Evolutionary conservation across 768 basidiomycete species (phyloP).

Genomic region (Boletus insuetus): DNA sequence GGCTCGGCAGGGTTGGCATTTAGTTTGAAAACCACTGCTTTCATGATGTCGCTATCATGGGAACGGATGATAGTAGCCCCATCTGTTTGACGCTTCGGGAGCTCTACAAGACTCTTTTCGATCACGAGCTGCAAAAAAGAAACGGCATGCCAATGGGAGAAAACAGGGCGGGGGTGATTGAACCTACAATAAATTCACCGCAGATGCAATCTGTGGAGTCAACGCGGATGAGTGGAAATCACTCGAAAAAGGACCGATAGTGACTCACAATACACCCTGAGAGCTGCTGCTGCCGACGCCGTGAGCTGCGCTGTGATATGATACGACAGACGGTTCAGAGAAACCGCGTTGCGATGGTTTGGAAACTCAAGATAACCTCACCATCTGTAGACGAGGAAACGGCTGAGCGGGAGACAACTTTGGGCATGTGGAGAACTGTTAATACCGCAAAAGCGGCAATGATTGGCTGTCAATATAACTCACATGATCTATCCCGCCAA

Average conservation of each 20-base stretch:
- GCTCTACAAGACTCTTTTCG: conserved; percentile 65
- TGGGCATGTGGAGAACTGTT: conserved; percentile 63
- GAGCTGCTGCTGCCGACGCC: conserved; percentile 70
- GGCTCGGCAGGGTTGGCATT: conserved; percentile 71
- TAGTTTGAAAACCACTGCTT: conserved; percentile 80
- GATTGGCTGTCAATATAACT: conserved; percentile 8
- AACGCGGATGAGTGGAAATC: conserved; percentile 10
- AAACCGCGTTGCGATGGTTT: not conserved
- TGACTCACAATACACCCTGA: conserved; percentile 77
- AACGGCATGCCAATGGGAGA: not conserved
- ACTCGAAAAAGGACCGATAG: conserved; percentile 2
- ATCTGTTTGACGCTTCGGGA: conserved; percentile 76
- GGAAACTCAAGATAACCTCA: conserved; percentile 30
- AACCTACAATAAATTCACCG: conserved; percentile 81
- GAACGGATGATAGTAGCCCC: conserved; percentile 77
- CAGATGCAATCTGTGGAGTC: conserved; percentile 71
- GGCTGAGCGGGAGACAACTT: conserved; percentile 86
- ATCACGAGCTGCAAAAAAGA: conserved; percentile 62
- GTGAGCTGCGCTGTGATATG: conserved; percentile 64
- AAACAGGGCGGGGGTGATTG: not conserved
- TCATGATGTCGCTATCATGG: conserved; percentile 54
- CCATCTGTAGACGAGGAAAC: conserved; percentile 88
- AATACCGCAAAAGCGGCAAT: not conserved
- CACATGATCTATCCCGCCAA: conserved; percentile 28
- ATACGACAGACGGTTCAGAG: not conserved